Percentiles rank a stretch among this genome's conserved stretches.
Conservation (phyloP, 805 yeast species). For the Saccharomycopsis babjevae region DNA sequence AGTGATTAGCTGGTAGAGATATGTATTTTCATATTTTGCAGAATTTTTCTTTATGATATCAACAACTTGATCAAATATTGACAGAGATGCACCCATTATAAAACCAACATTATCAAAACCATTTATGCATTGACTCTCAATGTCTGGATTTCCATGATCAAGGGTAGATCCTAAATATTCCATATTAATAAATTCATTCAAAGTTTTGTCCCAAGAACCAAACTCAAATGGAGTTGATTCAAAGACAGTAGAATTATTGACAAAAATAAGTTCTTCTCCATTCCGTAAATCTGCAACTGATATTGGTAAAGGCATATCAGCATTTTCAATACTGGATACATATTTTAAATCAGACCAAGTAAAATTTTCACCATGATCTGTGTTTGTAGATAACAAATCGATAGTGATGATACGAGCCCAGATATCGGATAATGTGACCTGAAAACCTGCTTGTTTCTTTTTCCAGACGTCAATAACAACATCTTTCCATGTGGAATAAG, state of each 20-base stretch:
- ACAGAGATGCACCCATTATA: slow-evolving; percentile 73
- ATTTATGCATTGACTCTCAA: slow-evolving; percentile 43
- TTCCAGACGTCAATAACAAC: slow-evolving; percentile 32
- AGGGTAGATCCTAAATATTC: slow-evolving; percentile 63
- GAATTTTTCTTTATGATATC: neutral
- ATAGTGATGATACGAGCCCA: slow-evolving; percentile 59
- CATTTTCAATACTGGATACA: slow-evolving; percentile 47
- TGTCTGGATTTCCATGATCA: slow-evolving; percentile 53
- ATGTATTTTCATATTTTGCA: neutral
- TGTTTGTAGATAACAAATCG: slow-evolving; percentile 43
- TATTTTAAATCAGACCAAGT: slow-evolving; percentile 49
- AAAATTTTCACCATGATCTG: slow-evolving; percentile 18
- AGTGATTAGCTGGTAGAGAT: neutral
- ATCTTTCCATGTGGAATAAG: slow-evolving; percentile 32
- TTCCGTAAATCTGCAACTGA: slow-evolving; percentile 44
- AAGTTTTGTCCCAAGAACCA: slow-evolving; percentile 82
- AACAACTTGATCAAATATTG: slow-evolving; percentile 46
- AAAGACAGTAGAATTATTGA: slow-evolving; percentile 39
- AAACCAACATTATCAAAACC: slow-evolving; percentile 69
- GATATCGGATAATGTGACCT: slow-evolving; percentile 44
- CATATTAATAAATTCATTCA: slow-evolving; percentile 53
- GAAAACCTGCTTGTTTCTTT: slow-evolving; percentile 45
- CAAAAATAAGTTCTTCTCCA: slow-evolving; percentile 34
- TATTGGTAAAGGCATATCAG: slow-evolving; percentile 64
- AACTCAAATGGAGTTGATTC: slow-evolving; percentile 49